These are phyloP conservation scores for Astragalus glycyphyllos DNA, from an alignment of 306 rosid species.

Conservation along the genomic window DNA sequence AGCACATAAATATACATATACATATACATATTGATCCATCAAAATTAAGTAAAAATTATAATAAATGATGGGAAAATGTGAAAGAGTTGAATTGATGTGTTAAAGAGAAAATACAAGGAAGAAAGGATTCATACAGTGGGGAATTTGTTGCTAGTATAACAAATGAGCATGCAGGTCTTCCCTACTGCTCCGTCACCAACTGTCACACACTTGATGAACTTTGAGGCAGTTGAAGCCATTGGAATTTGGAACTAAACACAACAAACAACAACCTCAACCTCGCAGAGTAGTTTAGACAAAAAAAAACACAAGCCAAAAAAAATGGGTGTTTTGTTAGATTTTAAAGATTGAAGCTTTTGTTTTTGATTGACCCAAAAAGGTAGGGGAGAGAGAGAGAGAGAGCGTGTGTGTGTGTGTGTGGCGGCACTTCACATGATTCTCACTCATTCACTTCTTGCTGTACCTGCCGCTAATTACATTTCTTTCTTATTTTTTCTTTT, in stretches of 20 bases:
- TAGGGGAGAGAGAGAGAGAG: constrained; percentile 39
- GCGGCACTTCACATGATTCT: constrained; percentile 81
- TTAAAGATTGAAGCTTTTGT: constrained; percentile 54
- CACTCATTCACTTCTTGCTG: constrained; percentile 54
- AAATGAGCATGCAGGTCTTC: constrained; percentile 95
- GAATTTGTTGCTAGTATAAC: constrained; percentile 90
- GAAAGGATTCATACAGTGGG: constrained; percentile 64
- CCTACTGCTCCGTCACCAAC: constrained; percentile 98
- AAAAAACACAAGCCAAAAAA: background rate
- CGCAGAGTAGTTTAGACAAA: constrained; percentile 20
- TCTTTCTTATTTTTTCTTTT: background rate
- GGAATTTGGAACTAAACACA: constrained; percentile 27
- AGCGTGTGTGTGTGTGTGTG: constrained; percentile 41
- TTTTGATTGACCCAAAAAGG: constrained; percentile 40
- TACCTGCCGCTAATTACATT: constrained; percentile 17
- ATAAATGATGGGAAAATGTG: constrained; percentile 16
- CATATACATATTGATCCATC: constrained; percentile 14
- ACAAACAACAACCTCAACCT: background rate
- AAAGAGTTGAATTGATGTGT: constrained; percentile 46
- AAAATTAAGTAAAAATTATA: background rate
- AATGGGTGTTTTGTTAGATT: constrained; percentile 46
- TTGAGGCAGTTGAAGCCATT: constrained; percentile 86
- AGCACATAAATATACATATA: background rate
- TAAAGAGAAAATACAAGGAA: background rate
- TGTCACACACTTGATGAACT: constrained; percentile 91